Conservation (phyloP, 164 flowering plant species). For the Chimonanthus praecox region DNA sequence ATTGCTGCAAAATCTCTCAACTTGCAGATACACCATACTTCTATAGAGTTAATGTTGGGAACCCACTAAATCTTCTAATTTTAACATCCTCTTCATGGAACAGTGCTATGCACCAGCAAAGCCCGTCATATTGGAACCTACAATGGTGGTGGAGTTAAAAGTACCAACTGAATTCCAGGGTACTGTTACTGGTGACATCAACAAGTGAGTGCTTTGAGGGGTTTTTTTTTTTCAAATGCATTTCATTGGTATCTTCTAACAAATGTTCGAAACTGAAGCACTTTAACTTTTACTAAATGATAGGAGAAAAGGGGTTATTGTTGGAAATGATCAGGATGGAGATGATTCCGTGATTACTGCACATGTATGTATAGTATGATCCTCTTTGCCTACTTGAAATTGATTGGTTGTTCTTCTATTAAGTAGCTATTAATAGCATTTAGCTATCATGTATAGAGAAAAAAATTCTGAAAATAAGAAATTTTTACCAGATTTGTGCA, state of each 20-base stretch:
- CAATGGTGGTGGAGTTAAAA: slow-evolving; percentile 93
- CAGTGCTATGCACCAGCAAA: slow-evolving; percentile 87
- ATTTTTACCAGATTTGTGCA: not conserved
- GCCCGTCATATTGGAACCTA: slow-evolving; percentile 93
- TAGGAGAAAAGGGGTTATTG: slow-evolving; percentile 95
- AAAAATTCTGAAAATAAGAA: too few relatives aligned
- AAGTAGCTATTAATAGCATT: not conserved
- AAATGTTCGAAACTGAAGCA: slow-evolving; percentile 8
- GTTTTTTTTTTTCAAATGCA: not conserved
- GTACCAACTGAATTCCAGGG: slow-evolving; percentile 98
- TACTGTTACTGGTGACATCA: slow-evolving; percentile 88
- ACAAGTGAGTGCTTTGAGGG: slow-evolving; percentile 55
- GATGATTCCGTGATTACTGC: slow-evolving; percentile 86
- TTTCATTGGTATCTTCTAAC: not conserved
- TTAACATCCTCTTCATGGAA: slow-evolving; percentile 13
- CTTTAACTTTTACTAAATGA: slow-evolving; percentile 12
- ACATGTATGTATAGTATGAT: slow-evolving; percentile 41
- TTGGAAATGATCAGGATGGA: slow-evolving; percentile 97
- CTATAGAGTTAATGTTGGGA: not conserved
- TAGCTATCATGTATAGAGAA: too few relatives aligned
- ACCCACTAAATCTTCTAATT: too few relatives aligned
- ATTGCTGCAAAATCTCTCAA: not conserved
- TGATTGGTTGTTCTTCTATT: not conserved
- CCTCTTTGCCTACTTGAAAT: not conserved
- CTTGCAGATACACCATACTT: not conserved